Conservation (phyloP, 2,329 filamentous ascomycete genomes). For the Thelonectria blattea region DNA sequence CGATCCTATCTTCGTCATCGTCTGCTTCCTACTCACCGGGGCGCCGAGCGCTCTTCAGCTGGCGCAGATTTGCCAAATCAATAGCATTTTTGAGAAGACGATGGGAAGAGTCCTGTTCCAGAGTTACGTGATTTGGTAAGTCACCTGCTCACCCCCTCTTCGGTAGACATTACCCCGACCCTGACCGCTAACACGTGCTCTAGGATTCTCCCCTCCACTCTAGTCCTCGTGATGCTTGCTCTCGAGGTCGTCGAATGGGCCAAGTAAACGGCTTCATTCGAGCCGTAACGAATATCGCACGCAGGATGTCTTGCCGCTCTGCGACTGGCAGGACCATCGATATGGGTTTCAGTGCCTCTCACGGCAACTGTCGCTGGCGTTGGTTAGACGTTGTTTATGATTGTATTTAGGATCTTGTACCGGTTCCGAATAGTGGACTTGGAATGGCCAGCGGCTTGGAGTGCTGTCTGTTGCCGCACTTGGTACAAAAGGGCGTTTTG, state of each 20-base stretch:
- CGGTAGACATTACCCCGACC: constrained; percentile 13
- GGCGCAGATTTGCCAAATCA: constrained; percentile 98
- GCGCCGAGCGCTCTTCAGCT: constrained; percentile 93
- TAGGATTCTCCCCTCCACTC: constrained; percentile 91
- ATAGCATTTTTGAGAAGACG: constrained; percentile 91
- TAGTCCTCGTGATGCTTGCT: constrained; percentile 88
- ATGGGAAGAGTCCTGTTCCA: constrained; percentile 95
- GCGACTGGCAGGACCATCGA: not conserved
- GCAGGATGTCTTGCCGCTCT: not conserved
- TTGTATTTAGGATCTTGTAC: not conserved
- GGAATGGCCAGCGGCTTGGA: not conserved
- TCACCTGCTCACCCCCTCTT: constrained; percentile 33
- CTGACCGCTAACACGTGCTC: constrained; percentile 35
- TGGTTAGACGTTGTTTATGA: constrained; percentile 8
- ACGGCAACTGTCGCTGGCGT: constrained; percentile 7
- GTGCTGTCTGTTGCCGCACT: not conserved
- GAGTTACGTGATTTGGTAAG: constrained; percentile 84
- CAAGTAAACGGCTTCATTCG: constrained; percentile 28
- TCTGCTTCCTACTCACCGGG: constrained; percentile 94
- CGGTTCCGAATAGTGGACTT: not conserved
- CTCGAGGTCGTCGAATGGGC: constrained; percentile 95
- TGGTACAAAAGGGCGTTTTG: constrained; percentile 1
- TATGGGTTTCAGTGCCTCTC: not conserved
- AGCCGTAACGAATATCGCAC: not conserved
- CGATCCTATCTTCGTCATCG: constrained; percentile 97